Conservation (phyloP, 257 asterid genomes). For the Solanum corneliomulleri region DNA sequence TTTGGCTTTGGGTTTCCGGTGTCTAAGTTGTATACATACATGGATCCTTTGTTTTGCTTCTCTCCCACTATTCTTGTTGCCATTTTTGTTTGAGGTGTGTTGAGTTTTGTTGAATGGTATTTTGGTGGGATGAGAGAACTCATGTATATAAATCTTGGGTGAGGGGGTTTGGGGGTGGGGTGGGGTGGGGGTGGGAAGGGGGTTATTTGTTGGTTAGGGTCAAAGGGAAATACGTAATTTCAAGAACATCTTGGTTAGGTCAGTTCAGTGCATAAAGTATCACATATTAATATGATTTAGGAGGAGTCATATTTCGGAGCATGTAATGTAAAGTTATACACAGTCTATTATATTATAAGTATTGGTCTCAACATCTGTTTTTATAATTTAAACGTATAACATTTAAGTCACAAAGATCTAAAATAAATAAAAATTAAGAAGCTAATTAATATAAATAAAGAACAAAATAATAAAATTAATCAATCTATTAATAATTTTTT, state of each 20-base stretch:
- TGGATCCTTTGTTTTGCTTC: slow-evolving; percentile 30
- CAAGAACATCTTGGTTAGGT: neutral
- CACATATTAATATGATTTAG: neutral
- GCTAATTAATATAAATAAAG: too few relatives aligned
- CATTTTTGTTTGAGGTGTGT: slow-evolving; percentile 6
- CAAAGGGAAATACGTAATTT: neutral
- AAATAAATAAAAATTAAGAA: too few relatives aligned
- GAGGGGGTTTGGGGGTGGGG: neutral
- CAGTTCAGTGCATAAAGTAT: neutral
- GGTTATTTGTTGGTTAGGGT: neutral
- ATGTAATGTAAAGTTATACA: neutral
- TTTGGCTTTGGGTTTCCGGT: slow-evolving; percentile 3
- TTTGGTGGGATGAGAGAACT: neutral
- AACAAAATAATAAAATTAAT: too few relatives aligned
- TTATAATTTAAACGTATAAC: neutral
- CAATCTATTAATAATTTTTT: too few relatives aligned
- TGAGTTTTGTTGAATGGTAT: neutral
- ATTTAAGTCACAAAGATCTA: neutral
- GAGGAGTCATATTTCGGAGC: accelerated
- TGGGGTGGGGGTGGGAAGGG: neutral
- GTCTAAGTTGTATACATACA: slow-evolving; percentile 39
- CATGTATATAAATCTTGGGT: neutral
- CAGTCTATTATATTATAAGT: neutral
- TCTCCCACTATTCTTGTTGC: slow-evolving; percentile 5
- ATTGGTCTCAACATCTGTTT: neutral